Base-by-base conservation (phyloP, 208 protist species). In the Leishmania lainsoni region DNA sequence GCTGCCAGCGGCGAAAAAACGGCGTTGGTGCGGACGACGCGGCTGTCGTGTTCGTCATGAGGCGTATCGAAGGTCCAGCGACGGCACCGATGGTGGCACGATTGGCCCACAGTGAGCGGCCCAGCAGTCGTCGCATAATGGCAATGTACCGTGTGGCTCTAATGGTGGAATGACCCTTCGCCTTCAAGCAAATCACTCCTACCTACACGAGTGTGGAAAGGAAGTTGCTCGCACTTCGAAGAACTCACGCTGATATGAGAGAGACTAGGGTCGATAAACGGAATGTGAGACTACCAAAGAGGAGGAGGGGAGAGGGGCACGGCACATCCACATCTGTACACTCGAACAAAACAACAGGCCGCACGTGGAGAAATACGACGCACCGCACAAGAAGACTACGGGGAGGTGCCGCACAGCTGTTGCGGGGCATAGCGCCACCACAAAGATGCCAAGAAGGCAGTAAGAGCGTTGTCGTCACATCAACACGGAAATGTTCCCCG, bases 51-150 rank as follows among this genome's bases (percentile, higher is more conserved):
- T 54, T 65, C 32, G 59, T 32, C 45, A 72, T 69, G 42, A 79
- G 42, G 35, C n/a, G 65, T 59, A 49, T 22, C 35, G 72, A 56
- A 51, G 72, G 3, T 0, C 72, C 48, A 6, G 35, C 52, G 20
- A n/a, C 48, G 35, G 39, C 35, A 32, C 42, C 22, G 17, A 63
- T 32, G 54, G 63, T 16, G 32, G 42, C 61, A 16, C 52, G 35
- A 29, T 59, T 29, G 5, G 77, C 5, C 72, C 76, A 81, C 52
- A 26, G 12, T n/a, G 49, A 76, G 20, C 63, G 54, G 16, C 48
- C 6, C 32, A 81, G 26, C 1, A 85, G 52, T 20, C 82, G 82
- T n/a, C 77, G 82, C 82, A 85, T 86, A 10, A 52, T 54, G 12
- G 26, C 22, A 26, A 26, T 45, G 45, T 32, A 4, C 9, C 69